These are phyloP conservation scores for Falciphora oryzae DNA, from an alignment of 2,329 filamentous ascomycete genomes.

Conservation along the genomic window DNA sequence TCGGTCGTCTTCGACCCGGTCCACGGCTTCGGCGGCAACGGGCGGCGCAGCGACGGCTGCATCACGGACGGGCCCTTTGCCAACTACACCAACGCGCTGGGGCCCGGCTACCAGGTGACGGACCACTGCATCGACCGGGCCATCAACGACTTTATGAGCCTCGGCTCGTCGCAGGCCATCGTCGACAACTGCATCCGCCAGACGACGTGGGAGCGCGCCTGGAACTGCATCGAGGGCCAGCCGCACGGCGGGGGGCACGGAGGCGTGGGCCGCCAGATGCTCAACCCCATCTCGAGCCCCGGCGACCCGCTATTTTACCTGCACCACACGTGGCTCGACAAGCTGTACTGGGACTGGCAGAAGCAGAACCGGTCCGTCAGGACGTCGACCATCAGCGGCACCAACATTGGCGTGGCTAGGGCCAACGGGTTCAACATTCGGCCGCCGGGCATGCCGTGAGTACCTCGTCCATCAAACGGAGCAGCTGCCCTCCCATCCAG, in stretches of 20 bases:
- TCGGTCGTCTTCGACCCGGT: constrained; percentile 14
- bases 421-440: background rate
- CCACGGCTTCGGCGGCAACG: constrained; percentile 17
- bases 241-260: constrained; percentile 24
- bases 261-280: constrained; percentile 19
- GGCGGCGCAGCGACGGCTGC: constrained; percentile 10
- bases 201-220: constrained; percentile 12
- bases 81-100: constrained; percentile 16
- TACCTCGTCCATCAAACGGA: background rate
- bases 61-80: constrained; percentile 17
- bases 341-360: constrained; percentile 18
- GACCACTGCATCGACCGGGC: constrained; percentile 18
- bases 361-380: constrained; percentile 7
- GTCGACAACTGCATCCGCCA: constrained; percentile 12
- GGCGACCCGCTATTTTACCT: constrained; percentile 17
- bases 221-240: constrained; percentile 22
- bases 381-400: constrained; percentile 8
- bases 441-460: constrained; percentile 3
- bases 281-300: constrained; percentile 16
- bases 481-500: background rate
- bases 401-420: background rate
- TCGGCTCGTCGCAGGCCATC: background rate
- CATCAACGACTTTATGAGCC: constrained; percentile 10
- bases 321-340: constrained; percentile 13
- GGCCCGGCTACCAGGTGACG: constrained; percentile 14